These are phyloP conservation scores for Volutella citrinella DNA, from an alignment of 2,329 filamentous ascomycete species.

Conservation along the genomic window DNA sequence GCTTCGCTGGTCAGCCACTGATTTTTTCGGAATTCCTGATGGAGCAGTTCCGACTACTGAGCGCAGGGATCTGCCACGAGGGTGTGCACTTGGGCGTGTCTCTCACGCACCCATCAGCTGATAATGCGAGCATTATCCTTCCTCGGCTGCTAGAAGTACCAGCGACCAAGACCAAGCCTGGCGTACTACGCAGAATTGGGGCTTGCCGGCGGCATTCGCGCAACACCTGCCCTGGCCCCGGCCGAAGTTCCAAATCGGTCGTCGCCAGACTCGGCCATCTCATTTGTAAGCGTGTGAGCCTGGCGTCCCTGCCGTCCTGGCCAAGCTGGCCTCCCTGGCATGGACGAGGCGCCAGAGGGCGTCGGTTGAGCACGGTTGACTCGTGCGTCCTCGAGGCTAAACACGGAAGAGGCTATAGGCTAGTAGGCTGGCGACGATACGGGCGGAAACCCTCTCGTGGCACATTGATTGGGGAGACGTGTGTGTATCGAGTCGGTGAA, in stretches of 20 bases:
- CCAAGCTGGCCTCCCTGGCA: no score
- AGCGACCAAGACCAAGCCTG: no score
- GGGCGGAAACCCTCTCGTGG: no score
- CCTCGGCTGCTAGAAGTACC: conserved; percentile 10
- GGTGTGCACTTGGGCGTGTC: no score
- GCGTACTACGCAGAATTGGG: conserved; percentile 15
- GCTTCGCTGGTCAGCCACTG: conserved; percentile 14
- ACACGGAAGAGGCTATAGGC: no score
- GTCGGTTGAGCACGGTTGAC: no score
- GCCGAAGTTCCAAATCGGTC: conserved; percentile 21
- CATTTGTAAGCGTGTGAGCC: conserved; percentile 21
- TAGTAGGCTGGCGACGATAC: no score
- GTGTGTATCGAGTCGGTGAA: conserved; percentile 26
- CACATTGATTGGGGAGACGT: conserved; percentile 11
- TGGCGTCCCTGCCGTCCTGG: no score
- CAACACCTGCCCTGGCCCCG: conserved; percentile 16
- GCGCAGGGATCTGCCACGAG: conserved; percentile 22
- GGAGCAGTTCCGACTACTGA: conserved; percentile 22
- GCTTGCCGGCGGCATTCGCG: conserved; percentile 23
- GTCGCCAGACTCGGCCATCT: conserved; percentile 12
- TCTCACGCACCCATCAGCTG: conserved; percentile 18
- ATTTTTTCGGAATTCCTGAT: conserved; percentile 22
- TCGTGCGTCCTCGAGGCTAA: conserved; percentile 6
- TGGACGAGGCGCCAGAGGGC: no score
- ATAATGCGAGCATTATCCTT: conserved; percentile 22